Percentiles rank a stretch among this genome's conserved stretches.
Conservation (phyloP, 2,329 filamentous ascomycete genomes). For the Chrysoporthe austroafricana region DNA sequence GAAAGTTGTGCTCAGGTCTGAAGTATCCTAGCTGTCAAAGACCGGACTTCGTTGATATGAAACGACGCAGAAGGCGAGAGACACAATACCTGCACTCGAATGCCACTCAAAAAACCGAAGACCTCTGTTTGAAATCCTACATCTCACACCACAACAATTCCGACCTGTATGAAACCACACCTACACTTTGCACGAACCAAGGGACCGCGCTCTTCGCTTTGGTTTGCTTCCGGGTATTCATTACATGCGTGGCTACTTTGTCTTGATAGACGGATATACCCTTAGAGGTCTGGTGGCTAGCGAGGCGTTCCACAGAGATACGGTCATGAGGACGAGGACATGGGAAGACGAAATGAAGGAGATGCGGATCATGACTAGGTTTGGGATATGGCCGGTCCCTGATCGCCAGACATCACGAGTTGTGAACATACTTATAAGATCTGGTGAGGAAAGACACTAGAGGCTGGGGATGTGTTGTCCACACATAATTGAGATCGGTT, state of each 20-base stretch:
- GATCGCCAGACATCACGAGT: not conserved
- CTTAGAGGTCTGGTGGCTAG: not conserved
- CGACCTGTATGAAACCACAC: not conserved
- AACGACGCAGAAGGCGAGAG: not conserved
- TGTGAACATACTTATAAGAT: not conserved
- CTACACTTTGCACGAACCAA: not conserved
- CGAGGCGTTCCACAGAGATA: not conserved
- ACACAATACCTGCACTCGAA: not conserved
- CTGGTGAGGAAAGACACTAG: not conserved
- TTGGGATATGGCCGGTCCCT: not conserved
- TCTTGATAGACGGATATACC: not conserved
- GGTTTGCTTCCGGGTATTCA: not conserved
- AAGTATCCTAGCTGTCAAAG: not conserved
- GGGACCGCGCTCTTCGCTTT: not conserved
- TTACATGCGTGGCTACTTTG: not conserved
- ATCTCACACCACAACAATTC: not conserved
- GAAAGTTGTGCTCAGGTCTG: not conserved
- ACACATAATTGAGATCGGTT: not conserved
- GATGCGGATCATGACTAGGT: not conserved
- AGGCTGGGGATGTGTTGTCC: not conserved
- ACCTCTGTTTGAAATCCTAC: not conserved
- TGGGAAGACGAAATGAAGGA: not conserved
- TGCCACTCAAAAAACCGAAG: not conserved
- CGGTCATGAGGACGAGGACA: not conserved
- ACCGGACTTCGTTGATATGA: not conserved